Conservation (phyloP, 257 asterid species). For the Salvia rosmarinus region DNA sequence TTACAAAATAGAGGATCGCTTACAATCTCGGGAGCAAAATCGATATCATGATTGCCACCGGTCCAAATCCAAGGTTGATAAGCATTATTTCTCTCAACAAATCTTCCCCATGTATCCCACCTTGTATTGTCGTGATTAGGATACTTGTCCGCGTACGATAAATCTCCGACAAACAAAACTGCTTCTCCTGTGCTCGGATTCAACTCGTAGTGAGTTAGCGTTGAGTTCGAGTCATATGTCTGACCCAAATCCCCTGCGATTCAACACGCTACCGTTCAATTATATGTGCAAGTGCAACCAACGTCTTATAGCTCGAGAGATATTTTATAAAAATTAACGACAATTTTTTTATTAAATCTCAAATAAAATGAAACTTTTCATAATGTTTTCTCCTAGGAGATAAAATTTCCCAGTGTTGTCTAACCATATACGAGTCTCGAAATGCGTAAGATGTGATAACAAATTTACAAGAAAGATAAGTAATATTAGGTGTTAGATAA, state of each 20-base stretch:
- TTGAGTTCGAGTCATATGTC: constrained; percentile 69
- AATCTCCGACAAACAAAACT: constrained; percentile 77
- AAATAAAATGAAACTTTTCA: too few species aligned
- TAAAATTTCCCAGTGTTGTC: too few species aligned
- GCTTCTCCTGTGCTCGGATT: constrained; percentile 74
- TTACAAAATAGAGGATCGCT: constrained; percentile 11
- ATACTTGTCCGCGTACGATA: constrained; percentile 73
- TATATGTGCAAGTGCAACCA: too few species aligned
- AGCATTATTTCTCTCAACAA: constrained; percentile 73
- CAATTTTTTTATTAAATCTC: too few species aligned
- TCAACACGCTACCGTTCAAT: too few species aligned
- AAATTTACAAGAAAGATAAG: too few species aligned
- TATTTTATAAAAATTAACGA: too few species aligned
- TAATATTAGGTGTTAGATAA: too few species aligned
- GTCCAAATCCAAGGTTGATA: constrained; percentile 97
- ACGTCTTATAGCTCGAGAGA: too few species aligned
- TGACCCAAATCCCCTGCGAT: constrained; percentile 81
- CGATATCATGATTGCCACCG: constrained; percentile 78
- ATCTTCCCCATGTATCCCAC: constrained; percentile 93
- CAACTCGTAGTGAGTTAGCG: constrained; percentile 67
- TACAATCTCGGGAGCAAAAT: constrained; percentile 72
- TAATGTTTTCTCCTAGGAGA: too few species aligned
- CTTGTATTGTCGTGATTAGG: constrained; percentile 68
- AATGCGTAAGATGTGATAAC: too few species aligned
- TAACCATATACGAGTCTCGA: too few species aligned